A percentile compares a stretch with the other conserved stretches of the same genome.
These are phyloP conservation scores for Xylaria longipes DNA, from an alignment of 495 filamentous ascomycete species.

Conservation along the genomic window DNA sequence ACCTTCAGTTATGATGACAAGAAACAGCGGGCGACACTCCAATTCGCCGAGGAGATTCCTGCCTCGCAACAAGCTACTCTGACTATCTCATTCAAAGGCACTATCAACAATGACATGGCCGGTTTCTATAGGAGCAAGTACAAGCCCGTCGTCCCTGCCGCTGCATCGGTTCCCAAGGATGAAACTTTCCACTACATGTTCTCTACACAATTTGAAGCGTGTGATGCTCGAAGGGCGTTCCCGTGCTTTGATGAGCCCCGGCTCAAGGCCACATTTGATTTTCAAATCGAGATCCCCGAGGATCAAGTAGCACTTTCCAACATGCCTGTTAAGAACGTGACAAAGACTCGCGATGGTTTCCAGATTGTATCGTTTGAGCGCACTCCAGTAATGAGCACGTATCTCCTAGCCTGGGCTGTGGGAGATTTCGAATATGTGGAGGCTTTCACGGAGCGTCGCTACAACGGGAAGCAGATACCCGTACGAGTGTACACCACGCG, in stretches of 20 bases:
- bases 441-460: constrained; percentile 82
- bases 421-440: constrained; percentile 98
- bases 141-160: constrained; percentile 73
- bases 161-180: constrained; percentile 76
- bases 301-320: constrained; percentile 90
- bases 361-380: constrained; percentile 85
- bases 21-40: constrained; percentile 76
- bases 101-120: constrained; percentile 92
- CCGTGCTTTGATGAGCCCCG: constrained; percentile 99
- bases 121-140: constrained; percentile 97
- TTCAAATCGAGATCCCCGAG: constrained; percentile 87
- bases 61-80: constrained; percentile 66
- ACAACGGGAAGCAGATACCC: constrained; percentile 87
- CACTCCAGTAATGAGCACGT: constrained; percentile 96
- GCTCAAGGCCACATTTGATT: constrained; percentile 93
- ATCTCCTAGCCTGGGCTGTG: constrained; percentile 93
- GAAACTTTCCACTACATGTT: constrained; percentile 89
- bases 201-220: constrained; percentile 96
- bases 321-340: constrained; percentile 81
- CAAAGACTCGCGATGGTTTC: constrained; percentile 64
- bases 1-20: constrained; percentile 79
- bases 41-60: constrained; percentile 71
- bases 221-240: constrained; percentile 91
- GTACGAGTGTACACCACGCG: constrained; percentile 94
- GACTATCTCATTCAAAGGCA: constrained; percentile 79